Evolutionary conservation across 805 yeast species (phyloP).

Genomic region (Kazachstania taianensis): DNA sequence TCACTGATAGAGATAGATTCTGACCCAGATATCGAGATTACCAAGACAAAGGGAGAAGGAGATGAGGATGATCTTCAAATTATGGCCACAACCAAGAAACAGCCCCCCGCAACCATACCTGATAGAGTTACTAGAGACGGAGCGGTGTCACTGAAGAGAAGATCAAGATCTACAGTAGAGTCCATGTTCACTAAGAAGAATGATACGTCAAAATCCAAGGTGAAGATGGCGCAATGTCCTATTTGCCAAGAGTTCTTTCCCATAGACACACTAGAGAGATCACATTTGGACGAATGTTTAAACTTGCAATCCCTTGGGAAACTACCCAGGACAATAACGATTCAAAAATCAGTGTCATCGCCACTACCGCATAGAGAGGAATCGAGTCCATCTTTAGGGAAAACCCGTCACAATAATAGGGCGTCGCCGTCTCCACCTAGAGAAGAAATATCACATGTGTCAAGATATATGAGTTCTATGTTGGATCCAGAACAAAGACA

Average conservation of each 20-base stretch:
- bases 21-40: constrained; percentile 18
- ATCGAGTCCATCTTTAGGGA: background rate
- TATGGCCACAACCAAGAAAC: constrained; percentile 19
- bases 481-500: constrained; percentile 23
- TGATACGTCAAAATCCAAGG: constrained; percentile 1
- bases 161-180: constrained; percentile 8
- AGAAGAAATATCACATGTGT: constrained; percentile 5
- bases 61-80: constrained; percentile 25
- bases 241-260: constrained; percentile 50
- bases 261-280: constrained; percentile 42
- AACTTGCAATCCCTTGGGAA: constrained; percentile 14
- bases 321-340: background rate
- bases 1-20: constrained; percentile 25
- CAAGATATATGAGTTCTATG: constrained; percentile 31
- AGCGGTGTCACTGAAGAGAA: background rate
- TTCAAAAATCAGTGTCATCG: no score
- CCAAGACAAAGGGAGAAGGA: constrained; percentile 12
- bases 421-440: background rate
- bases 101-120: background rate
- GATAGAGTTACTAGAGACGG: constrained; percentile 2
- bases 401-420: no score
- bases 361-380: background rate
- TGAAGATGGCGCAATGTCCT: constrained; percentile 48
- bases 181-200: constrained; percentile 8
- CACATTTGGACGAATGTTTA: constrained; percentile 57